Evolutionary conservation across 495 filamentous ascomycete genomes (phyloP).

Genomic region (Penicillium cosmopolitanum): DNA sequence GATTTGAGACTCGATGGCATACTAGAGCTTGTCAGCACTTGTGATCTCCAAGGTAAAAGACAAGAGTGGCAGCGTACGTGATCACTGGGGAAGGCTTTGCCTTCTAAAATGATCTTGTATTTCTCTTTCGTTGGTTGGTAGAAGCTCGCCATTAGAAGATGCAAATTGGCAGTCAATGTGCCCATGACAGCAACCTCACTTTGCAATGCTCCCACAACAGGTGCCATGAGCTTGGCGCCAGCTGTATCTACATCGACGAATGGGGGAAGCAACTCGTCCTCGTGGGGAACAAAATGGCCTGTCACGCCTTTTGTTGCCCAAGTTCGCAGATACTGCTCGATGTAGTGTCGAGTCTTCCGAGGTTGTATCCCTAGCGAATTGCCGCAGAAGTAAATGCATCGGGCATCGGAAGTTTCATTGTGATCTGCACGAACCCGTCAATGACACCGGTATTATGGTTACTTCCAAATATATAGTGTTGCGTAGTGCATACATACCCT

Average conservation of each 20-base stretch:
- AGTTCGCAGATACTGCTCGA: conserved; percentile 77
- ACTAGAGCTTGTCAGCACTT: conserved; percentile 53
- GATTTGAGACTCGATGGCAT: conserved; percentile 87
- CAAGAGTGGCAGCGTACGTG: conserved; percentile 61
- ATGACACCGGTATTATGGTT: not conserved
- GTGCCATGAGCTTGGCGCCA: conserved; percentile 72
- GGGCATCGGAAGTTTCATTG: conserved; percentile 41
- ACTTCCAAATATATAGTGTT: not conserved
- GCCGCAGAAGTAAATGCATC: conserved; percentile 89
- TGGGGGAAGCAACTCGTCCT: conserved; percentile 71
- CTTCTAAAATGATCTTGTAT: conserved; percentile 91
- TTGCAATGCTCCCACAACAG: conserved; percentile 79
- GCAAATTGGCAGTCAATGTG: conserved; percentile 89
- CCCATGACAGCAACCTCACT: conserved; percentile 93
- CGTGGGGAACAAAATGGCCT: conserved; percentile 86
- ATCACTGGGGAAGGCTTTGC: conserved; percentile 93
- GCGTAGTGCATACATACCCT: conserved; percentile 26
- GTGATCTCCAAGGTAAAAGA: not conserved
- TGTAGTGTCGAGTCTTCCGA: conserved; percentile 65
- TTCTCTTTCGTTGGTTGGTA: conserved; percentile 75
- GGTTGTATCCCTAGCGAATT: conserved; percentile 96
- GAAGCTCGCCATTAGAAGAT: conserved; percentile 89
- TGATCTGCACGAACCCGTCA: conserved; percentile 23
- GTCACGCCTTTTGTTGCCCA: conserved; percentile 95
- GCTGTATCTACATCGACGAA: conserved; percentile 82